Evolutionary conservation across 768 basidiomycete genomes (phyloP).

Genomic region (Kondoa malvinella): DNA sequence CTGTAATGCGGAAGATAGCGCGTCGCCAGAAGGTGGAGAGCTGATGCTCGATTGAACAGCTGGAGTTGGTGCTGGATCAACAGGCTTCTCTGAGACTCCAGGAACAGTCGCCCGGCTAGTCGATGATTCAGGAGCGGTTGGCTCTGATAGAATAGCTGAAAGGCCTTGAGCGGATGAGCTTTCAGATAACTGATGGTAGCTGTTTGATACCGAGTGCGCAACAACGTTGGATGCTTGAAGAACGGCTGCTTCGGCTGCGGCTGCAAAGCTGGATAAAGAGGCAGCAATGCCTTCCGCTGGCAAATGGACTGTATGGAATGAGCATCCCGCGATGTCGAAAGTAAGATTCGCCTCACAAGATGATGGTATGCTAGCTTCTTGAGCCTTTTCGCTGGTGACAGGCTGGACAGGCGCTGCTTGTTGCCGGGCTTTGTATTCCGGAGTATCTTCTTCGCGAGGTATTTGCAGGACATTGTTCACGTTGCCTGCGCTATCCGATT

Average conservation of each 20-base stretch:
- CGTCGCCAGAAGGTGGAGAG: neutral
- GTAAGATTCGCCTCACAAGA: neutral
- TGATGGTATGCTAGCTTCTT: too few relatives aligned
- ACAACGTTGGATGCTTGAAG: neutral
- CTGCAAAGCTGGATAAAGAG: neutral
- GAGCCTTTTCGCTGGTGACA: too few relatives aligned
- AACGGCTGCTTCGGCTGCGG: neutral
- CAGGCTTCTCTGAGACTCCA: neutral
- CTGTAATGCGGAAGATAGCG: neutral
- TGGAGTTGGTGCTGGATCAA: conserved; percentile 5
- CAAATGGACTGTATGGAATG: neutral
- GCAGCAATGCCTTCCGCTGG: neutral
- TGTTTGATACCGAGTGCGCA: neutral
- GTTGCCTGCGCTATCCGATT: neutral
- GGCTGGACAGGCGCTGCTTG: neutral
- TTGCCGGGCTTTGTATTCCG: neutral
- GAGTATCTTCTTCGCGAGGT: neutral
- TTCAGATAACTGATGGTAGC: neutral
- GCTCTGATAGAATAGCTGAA: neutral
- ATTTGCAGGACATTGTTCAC: conserved; percentile 4
- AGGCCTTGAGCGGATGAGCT: neutral
- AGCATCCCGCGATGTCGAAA: neutral
- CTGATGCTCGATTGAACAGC: neutral
- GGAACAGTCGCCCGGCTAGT: neutral
- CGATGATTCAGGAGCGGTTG: neutral